Base-by-base conservation (phyloP, 1,139 yeast genomes). In the Kodamaea suecica region DNA sequence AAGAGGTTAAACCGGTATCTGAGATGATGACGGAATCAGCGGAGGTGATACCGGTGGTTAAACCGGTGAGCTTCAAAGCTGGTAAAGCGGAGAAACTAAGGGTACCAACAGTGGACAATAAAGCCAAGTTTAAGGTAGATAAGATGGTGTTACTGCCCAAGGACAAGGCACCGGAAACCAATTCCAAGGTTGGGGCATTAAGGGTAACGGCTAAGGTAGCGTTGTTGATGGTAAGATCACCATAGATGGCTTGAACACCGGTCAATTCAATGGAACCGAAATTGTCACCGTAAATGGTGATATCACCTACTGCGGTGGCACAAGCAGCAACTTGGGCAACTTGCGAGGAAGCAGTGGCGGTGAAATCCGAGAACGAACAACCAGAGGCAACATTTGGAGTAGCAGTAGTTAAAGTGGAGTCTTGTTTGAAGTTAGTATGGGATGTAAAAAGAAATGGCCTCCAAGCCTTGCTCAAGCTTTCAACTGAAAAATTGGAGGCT, bases 41-140 rank as follows among this genome's bases (percentile, higher is more conserved):
- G 49, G 81, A 70, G 55, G 85, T 73, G 56, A 92, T 77, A 64
- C 86, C 87, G 34, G 78, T 53, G 59, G 80, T 70, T 63, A 90
- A 84, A 62, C 85, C 81, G 52, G 88, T 74, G 40, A 63, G 59
- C 50, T 59, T 63, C 57, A 92, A 76, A 52, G 87, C 92, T 56
- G 97, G 96, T 60, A 92, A 75, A 51, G 96, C 87, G 53, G 78
- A 74, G 66, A 84, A 80, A 61, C 71, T 65, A 56, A 92, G 76
- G 43, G 85, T 66, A 57, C 94, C 95, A 48, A 88, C 95, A 48
- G 85, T 75, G 57, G 80, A 70, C 60, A 92, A 78, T 54, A 75
- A 70, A 49, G 95, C 96, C 64, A 90, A 77, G 57, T 84, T 74
- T 44, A 90, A 71, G 42, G 78, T 63, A 50, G 72, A 57, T 61